phyloP scores from a whole-genome alignment of 2,329 filamentous ascomycete genomes.

The Exophiala xenobiotica region DNA sequence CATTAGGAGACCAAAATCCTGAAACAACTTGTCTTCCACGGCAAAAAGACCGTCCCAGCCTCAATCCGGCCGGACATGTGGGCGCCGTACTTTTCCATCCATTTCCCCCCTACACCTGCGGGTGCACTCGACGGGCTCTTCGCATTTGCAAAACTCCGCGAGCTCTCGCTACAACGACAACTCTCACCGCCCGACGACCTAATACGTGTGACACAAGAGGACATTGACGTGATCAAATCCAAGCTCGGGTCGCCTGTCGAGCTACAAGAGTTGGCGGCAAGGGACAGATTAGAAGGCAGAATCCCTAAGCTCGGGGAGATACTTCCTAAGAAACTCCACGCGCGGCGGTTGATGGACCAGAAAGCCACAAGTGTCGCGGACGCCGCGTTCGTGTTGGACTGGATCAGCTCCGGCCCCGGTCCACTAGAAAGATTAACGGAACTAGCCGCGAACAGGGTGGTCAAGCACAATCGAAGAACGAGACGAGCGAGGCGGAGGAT shows the following conservation, averaged over 20 bases:
- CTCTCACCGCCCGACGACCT: conserved; percentile 46
- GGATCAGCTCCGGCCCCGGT: conserved; percentile 45
- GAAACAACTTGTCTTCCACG: conserved; percentile 60
- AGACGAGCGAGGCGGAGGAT: conserved; percentile 18
- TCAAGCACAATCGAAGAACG: conserved; percentile 21
- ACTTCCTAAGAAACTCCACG: conserved; percentile 48
- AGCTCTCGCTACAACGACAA: conserved; percentile 61
- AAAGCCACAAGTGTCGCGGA: conserved; percentile 64
- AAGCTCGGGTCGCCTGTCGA: conserved; percentile 34
- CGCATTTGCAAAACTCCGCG: conserved; percentile 59
- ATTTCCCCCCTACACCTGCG: conserved; percentile 47
- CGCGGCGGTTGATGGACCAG: conserved; percentile 61
- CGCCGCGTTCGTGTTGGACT: conserved; percentile 55
- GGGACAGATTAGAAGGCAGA: conserved; percentile 39
- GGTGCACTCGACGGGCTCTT: conserved; percentile 50
- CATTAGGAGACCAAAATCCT: conserved; percentile 53
- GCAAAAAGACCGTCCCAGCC: conserved; percentile 62
- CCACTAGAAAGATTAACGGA: conserved; percentile 23
- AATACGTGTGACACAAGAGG: conserved; percentile 47
- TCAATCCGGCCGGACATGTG: conserved; percentile 62
- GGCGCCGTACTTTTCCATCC: conserved; percentile 59
- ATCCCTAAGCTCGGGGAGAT: conserved; percentile 44
- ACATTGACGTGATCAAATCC: conserved; percentile 38
- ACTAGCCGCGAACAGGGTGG: conserved; percentile 18
- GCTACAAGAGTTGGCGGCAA: conserved; percentile 17